Percentiles rank a stretch among this genome's conserved stretches.
phyloP scores from a whole-genome alignment of 495 filamentous ascomycete species.

The Penicillium desertorum region DNA sequence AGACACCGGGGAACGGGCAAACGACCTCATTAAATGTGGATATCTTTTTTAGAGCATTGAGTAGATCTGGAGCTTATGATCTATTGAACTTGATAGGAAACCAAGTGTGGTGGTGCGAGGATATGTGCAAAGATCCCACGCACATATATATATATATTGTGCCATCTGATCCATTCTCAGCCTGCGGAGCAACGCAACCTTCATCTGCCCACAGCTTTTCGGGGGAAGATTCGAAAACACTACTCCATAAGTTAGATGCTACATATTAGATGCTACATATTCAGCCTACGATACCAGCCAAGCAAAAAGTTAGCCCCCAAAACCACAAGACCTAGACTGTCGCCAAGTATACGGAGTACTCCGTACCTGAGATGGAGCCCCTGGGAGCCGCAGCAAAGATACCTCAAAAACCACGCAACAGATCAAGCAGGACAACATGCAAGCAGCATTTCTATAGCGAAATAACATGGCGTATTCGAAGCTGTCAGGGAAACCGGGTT shows the following conservation, averaged over 20 bases:
- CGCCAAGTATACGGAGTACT: background rate
- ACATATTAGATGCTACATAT: background rate
- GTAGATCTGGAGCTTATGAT: background rate
- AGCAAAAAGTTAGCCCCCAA: background rate
- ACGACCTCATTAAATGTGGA: background rate
- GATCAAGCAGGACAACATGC: background rate
- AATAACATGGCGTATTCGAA: constrained; percentile 2
- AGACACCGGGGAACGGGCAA: background rate
- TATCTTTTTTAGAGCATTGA: background rate
- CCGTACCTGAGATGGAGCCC: background rate
- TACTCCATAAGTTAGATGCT: background rate
- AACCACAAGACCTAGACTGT: background rate
- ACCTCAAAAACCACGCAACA: background rate
- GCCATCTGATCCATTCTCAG: background rate
- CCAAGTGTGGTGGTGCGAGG: background rate
- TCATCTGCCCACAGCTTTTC: background rate
- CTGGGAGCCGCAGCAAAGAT: constrained; percentile 5
- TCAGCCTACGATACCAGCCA: background rate
- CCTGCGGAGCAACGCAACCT: background rate
- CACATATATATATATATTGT: background rate
- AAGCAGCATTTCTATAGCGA: background rate
- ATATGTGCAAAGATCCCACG: background rate
- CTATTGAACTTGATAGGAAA: background rate
- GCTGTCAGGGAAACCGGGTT: constrained; percentile 7
- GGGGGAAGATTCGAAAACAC: background rate